phyloP scores from a whole-genome alignment of 345 rosid genomes.

The Pugionium dolabratum region DNA sequence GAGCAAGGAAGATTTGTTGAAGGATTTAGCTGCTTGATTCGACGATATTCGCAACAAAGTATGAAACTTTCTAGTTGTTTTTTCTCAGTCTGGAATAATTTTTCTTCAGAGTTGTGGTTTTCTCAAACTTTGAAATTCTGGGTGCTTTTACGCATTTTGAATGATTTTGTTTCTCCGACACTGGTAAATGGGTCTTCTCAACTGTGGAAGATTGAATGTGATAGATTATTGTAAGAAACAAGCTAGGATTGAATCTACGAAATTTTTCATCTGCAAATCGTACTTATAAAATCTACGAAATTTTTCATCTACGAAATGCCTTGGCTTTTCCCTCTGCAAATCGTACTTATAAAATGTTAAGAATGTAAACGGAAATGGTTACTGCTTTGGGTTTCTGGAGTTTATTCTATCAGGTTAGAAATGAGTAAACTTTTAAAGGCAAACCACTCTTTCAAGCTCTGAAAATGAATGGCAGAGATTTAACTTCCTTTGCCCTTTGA shows the following conservation, averaged over 20 bases:
- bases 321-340: too few species aligned
- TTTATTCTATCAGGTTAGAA: too few species aligned
- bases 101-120: conserved; percentile 11
- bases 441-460: too few species aligned
- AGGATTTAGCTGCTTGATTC: conserved; percentile 28
- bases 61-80: conserved; percentile 14
- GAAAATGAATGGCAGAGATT: too few species aligned
- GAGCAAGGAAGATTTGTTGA: conserved; percentile 10
- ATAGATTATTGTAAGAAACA: conserved; percentile 3
- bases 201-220: conserved; percentile 2
- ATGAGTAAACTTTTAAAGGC: too few species aligned
- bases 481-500: too few species aligned
- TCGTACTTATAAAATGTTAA: too few species aligned
- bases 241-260: background rate
- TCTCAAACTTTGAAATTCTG: background rate
- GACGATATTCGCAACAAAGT: conserved; percentile 1
- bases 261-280: too few species aligned
- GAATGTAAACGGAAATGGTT: too few species aligned
- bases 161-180: background rate
- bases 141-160: background rate
- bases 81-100: conserved; percentile 27
- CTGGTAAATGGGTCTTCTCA: background rate
- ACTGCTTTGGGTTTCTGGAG: too few species aligned
- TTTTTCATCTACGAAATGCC: too few species aligned
- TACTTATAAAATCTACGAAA: too few species aligned